These are phyloP conservation scores for Porodaedalea pini DNA, from an alignment of 1,284 basidiomycete species.

Conservation along the genomic window DNA sequence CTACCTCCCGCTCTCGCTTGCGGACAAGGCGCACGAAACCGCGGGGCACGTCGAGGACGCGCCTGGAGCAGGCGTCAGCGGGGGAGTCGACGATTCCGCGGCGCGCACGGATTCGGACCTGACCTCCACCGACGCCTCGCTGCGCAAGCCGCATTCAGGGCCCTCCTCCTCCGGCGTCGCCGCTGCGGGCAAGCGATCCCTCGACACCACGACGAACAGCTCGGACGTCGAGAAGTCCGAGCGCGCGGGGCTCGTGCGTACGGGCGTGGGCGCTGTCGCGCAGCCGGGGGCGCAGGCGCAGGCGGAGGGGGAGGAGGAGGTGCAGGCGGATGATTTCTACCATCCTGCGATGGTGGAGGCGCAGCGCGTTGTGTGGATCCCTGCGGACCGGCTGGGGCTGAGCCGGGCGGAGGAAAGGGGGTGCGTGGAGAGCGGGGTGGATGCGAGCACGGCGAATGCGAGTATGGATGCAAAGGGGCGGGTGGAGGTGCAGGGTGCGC, in stretches of 20 bases:
- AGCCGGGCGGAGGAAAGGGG: constrained; percentile 49
- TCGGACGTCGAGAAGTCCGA: constrained; percentile 6
- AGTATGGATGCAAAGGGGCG: constrained; percentile 66
- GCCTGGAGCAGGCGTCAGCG: neutral
- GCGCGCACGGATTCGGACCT: constrained; percentile 22
- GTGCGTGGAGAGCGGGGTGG: constrained; percentile 58
- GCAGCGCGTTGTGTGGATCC: constrained; percentile 80
- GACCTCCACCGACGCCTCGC: constrained; percentile 8
- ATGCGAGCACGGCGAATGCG: constrained; percentile 53
- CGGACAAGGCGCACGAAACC: constrained; percentile 10
- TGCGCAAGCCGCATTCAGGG: neutral
- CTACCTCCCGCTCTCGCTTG: constrained; percentile 52
- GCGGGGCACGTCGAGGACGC: neutral
- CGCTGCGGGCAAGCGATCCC: neutral
- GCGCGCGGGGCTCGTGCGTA: neutral
- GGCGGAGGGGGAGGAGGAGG: neutral
- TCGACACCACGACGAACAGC: neutral
- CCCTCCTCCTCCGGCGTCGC: neutral
- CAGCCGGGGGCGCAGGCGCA: no score
- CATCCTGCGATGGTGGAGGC: constrained; percentile 77
- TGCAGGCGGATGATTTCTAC: constrained; percentile 51
- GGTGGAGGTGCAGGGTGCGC: constrained; percentile 49
- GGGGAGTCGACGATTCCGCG: neutral
- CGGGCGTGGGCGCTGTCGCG: no score
- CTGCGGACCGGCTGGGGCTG: constrained; percentile 63